phyloP scores from a whole-genome alignment of 176 grass and related monocot species.

The Luzula sylvatica region DNA sequence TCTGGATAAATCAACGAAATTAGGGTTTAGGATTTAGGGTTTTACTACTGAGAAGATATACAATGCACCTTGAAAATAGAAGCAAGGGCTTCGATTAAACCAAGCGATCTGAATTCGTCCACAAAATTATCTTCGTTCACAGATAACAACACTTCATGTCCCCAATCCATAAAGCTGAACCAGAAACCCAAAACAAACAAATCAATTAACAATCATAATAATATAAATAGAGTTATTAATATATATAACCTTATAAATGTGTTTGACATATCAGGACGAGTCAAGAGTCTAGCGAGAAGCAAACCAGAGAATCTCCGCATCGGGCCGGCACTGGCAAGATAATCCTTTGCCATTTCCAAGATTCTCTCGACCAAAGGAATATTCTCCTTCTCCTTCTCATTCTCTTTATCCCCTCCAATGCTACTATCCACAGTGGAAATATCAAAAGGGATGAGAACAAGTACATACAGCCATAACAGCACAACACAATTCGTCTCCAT shows the following conservation, averaged over 20 bases:
- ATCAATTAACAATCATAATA: background rate
- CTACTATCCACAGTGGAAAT: constrained; percentile 84
- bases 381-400: constrained; percentile 13
- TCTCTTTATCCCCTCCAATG: constrained; percentile 41
- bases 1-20: constrained; percentile 31
- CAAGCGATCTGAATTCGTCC: constrained; percentile 77
- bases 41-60: constrained; percentile 2
- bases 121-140: constrained; percentile 77
- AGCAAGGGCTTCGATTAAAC: constrained; percentile 86
- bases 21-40: background rate
- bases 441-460: constrained; percentile 96
- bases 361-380: constrained; percentile 78
- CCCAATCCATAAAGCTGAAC: constrained; percentile 92
- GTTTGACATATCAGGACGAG: constrained; percentile 81
- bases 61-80: constrained; percentile 90
- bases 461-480: constrained; percentile 97
- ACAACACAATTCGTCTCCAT: constrained; percentile 91
- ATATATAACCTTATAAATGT: constrained; percentile 58
- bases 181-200: constrained; percentile 1
- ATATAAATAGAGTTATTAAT: background rate
- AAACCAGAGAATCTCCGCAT: constrained; percentile 96
- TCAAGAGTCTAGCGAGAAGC: constrained; percentile 82
- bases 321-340: constrained; percentile 82
- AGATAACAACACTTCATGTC: constrained; percentile 65
- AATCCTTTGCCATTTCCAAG: constrained; percentile 88